Conservation (phyloP, 306 rosid genomes). For the Geum urbanum region DNA sequence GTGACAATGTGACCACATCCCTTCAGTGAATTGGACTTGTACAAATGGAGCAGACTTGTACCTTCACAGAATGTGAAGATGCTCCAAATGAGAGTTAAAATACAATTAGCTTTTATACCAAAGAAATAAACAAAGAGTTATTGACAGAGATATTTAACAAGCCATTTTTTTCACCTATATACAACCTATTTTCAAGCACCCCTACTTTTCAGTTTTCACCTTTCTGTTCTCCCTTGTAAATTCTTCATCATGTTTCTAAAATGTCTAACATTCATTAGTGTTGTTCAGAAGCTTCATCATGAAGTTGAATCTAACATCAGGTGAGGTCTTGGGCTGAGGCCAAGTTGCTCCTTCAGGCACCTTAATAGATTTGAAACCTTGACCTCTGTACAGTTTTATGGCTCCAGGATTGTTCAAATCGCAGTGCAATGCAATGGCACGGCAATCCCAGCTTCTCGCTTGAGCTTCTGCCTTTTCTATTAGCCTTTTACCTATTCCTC, state of each 20-base stretch:
- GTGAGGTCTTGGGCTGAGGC: constrained; percentile 95
- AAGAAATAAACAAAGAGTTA: constrained; percentile 3
- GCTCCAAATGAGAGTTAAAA: neutral
- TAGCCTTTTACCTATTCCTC: constrained; percentile 79
- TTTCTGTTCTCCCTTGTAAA: neutral
- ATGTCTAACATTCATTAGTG: constrained; percentile 36
- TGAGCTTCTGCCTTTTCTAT: constrained; percentile 81
- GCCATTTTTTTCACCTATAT: constrained; percentile 11
- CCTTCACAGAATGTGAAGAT: neutral
- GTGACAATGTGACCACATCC: no score
- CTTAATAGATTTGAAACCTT: constrained; percentile 72
- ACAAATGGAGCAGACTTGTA: neutral
- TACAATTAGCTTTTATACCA: constrained; percentile 6
- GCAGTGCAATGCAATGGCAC: constrained; percentile 82
- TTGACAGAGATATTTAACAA: neutral
- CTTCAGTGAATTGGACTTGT: no score
- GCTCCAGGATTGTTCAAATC: constrained; percentile 78
- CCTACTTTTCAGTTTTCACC: neutral
- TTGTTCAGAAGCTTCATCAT: constrained; percentile 93
- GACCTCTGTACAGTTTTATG: constrained; percentile 66
- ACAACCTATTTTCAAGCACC: constrained; percentile 26
- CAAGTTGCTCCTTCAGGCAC: constrained; percentile 94
- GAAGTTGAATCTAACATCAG: constrained; percentile 66
- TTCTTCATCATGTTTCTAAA: constrained; percentile 16
- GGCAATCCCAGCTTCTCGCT: constrained; percentile 91